Base-by-base conservation (phyloP, 768 basidiomycete species). In the Tylopilus balloui region DNA sequence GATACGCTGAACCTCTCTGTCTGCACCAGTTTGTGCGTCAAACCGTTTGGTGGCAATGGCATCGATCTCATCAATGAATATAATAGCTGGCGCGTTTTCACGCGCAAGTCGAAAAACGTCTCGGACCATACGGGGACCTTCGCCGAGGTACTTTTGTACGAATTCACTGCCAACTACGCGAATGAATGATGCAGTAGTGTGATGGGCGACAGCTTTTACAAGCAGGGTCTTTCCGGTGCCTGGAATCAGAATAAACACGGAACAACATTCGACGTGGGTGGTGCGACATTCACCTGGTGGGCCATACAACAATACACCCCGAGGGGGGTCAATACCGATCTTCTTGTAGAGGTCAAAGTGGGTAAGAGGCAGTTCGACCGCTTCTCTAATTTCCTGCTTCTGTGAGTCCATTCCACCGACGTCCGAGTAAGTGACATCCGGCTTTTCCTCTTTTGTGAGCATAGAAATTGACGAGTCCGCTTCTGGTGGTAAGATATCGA, bases 181-280 rank as follows among this genome's bases (percentile, higher is more conserved):
- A 59, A 99, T 98, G 75, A 99, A 99, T 12, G 92, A 77, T 8
- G 96, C 96, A 2, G 92, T 94, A 31, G 96, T 98, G 66, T 97
- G 91, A 65, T 94, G 86, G 20, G 96, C 96, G 23, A 99, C 96
- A n/a, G 96, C 96, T 69, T 98, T 99, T 44, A 98, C 96, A 54
- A 99, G 75, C 94, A 99, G 97, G 3, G 96, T 99, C 75, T 99
- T 99, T 24, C 96, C 96, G 3, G 96, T 99, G 53, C 96, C 95
- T 93, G 46, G n/a, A 39, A 15, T 41, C 20, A 11, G 38, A 34
- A 48, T 62, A 34, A 56, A 52, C 7, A 23, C 5, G 11, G 32
- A 35, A 23, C 4, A 35, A 25, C 14, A 38, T 42, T 6, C 21
- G 9, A 15, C 2, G 44, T 34, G 13, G 4, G 43, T 25, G 4